Base-by-base conservation (phyloP, 2,329 filamentous ascomycete species). In the Basipetospora chlamydospora region DNA sequence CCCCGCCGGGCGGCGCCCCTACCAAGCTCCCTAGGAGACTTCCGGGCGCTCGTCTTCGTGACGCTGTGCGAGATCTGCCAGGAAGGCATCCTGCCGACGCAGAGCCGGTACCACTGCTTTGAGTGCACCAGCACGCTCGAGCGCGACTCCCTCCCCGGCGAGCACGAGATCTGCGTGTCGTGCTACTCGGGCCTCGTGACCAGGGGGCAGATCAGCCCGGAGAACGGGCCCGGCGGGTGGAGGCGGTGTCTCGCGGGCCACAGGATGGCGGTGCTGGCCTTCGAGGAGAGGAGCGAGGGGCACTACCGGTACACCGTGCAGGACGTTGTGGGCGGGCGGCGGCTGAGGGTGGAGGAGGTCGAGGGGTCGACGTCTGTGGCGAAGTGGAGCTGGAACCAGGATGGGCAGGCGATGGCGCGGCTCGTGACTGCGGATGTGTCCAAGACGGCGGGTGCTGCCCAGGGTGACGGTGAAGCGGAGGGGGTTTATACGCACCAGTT, bases 171-270 rank as follows among this genome's bases (percentile, higher is more conserved):
- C 33, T 95, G 87, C 58, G 66, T 66, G 13, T 62, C 67, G 4
- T 95, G 87, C 62, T 95, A 95, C 54, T 60, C 68, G 34, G 70
- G 68, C 32, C 65, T 87, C 6, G 69, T 81, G 2, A 57, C 64
- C 2, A 67, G 67, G 0, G 68, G 71, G 7, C 73, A 73, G 31
- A 77, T 95, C 42, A 76, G 73, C 38, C 60, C 64, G 13, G 80
- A 87, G 42, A 86, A 94, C 44, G 86, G 87, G 0, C 66, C 75
- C 4, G 67, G 66, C 9, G 87, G 87, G 3, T 95, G 88, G 88
- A 70, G 86, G 9, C 70, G 86, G 33, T 96, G 88, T 51, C 66
- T 77, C 1, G 66, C 69, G 28, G 80, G 81, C 5, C 88, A 96
- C 50, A 73, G 87, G 22, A 94, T 94, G 85, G 73, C 78, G 0